Evolutionary conservation across 164 flowering plant genomes (phyloP).

Genomic region (Aristolochia contorta): DNA sequence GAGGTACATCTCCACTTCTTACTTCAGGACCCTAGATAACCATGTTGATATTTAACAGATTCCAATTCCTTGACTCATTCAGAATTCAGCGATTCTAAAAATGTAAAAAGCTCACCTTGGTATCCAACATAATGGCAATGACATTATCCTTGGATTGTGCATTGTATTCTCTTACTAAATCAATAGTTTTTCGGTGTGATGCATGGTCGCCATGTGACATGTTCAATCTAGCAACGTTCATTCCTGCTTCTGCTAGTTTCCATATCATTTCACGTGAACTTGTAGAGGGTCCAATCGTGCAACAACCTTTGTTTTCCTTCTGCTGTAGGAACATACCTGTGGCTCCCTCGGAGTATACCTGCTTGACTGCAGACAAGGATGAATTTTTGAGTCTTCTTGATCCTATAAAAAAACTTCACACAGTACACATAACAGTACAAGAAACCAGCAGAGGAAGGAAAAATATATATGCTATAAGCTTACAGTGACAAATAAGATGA

Average conservation of each 20-base stretch:
- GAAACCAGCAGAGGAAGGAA: too few relatives aligned
- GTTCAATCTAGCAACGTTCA: conserved; percentile 95
- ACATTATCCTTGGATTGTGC: conserved; percentile 78
- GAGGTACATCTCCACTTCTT: conserved; percentile 94
- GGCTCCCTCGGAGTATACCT: conserved; percentile 12
- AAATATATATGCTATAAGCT: too few relatives aligned
- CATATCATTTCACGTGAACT: conserved; percentile 93
- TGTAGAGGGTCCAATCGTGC: conserved; percentile 96
- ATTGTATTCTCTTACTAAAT: conserved; percentile 89
- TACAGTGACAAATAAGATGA: too few relatives aligned
- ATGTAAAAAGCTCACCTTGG: conserved; percentile 51
- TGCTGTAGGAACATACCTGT: conserved; percentile 10
- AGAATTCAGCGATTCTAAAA: neutral
- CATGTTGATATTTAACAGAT: neutral
- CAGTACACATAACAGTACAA: too few relatives aligned
- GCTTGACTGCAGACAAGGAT: conserved; percentile 24
- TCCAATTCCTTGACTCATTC: neutral
- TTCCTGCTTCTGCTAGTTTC: conserved; percentile 90
- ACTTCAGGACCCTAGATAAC: conserved; percentile 88
- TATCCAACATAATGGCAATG: conserved; percentile 89
- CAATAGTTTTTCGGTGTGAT: conserved; percentile 88
- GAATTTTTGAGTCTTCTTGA: conserved; percentile 21
- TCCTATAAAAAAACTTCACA: neutral
- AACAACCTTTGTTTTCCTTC: conserved; percentile 89
- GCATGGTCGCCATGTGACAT: conserved; percentile 99